Base-by-base conservation (phyloP, 495 filamentous ascomycete genomes). In the Penicillium steckii region DNA sequence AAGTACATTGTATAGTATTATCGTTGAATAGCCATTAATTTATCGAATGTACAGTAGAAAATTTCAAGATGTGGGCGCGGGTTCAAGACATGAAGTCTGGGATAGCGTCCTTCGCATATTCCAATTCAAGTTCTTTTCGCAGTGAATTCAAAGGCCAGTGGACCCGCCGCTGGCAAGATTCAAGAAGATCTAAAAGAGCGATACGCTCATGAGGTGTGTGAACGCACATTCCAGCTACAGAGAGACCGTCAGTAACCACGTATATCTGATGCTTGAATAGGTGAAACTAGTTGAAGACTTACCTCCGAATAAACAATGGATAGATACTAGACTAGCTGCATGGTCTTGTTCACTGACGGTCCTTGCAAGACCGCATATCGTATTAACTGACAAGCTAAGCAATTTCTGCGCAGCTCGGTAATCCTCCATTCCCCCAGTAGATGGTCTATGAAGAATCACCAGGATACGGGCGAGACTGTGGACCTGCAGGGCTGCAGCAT, bases 301-400 rank as follows among this genome's bases (percentile, higher is more conserved):
- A 68, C 65, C 65, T 51, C 65, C 65, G 52, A 61, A 65, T 22
- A 65, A 38, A 48, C 59, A 63, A n/a, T 68, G 48, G 4, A 68
- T 44, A 23, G 57, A 59, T 9, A 63, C 50, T 17, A 61, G 18
- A 19, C 50, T 57, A 12, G 58, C 65, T 9, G 55, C 46, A 12
- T 55, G 25, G 26, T 68, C 59, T 6, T 56, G 29, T n/a, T 55
- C 48, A 37, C 53, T 38, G 8, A 65, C 37, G n/a, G 55, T 60
- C 13, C 55, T 45, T 12, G 62, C 61, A 45, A 67, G 57, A 0
- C 64, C 64, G 37, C 64, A 67, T 15, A 67, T 64, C 0, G 50
- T 64, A 25, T 52, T 56, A 2, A 56, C 53, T 10, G 57, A 56
- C 26, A 53, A 27, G 7, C 48, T 56, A 30, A 60, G 30, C 19